phyloP scores from a whole-genome alignment of 352 stramenopile genomes.

The Globisporangium radiosum region DNA sequence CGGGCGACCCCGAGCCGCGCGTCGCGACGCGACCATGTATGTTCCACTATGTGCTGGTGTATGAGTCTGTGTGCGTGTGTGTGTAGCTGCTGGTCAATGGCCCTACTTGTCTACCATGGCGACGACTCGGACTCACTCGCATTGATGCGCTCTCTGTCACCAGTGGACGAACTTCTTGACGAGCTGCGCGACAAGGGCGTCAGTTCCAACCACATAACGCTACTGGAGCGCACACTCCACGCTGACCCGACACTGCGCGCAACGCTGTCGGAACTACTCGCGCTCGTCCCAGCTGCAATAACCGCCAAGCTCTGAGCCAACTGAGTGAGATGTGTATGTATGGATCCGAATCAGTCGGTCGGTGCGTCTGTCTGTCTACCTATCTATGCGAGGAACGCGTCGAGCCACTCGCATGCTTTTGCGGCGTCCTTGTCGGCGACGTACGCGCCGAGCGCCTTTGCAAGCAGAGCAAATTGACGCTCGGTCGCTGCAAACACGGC shows the following conservation, averaged over 20 bases:
- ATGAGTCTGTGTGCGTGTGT: background rate
- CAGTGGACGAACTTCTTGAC: slow-evolving; percentile 59
- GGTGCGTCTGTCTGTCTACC: no score
- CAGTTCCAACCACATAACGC: slow-evolving; percentile 21
- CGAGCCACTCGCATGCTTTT: slow-evolving; percentile 63
- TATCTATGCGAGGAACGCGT: slow-evolving; percentile 37
- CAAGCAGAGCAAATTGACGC: slow-evolving; percentile 51
- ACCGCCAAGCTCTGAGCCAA: slow-evolving; percentile 34
- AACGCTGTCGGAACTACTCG: slow-evolving; percentile 36
- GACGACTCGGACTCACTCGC: background rate
- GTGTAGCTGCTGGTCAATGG: background rate
- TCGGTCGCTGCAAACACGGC: slow-evolving; percentile 44
- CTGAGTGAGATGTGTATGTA: background rate
- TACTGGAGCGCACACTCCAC: slow-evolving; percentile 43
- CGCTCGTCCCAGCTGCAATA: slow-evolving; percentile 22
- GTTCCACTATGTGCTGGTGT: background rate
- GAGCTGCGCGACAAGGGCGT: slow-evolving; percentile 25
- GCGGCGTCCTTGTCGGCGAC: slow-evolving; percentile 25
- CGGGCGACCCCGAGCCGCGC: slow-evolving; percentile 51
- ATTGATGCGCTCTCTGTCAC: background rate
- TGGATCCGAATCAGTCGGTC: no score
- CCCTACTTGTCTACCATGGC: no score
- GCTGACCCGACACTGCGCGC: slow-evolving; percentile 29
- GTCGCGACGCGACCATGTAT: slow-evolving; percentile 59
- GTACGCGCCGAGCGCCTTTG: slow-evolving; percentile 39